A percentile compares a stretch with the other conserved stretches of the same genome.
These are phyloP conservation scores for Chrysoporthe cubensis DNA, from an alignment of 2,329 filamentous ascomycete genomes.

Conservation along the genomic window DNA sequence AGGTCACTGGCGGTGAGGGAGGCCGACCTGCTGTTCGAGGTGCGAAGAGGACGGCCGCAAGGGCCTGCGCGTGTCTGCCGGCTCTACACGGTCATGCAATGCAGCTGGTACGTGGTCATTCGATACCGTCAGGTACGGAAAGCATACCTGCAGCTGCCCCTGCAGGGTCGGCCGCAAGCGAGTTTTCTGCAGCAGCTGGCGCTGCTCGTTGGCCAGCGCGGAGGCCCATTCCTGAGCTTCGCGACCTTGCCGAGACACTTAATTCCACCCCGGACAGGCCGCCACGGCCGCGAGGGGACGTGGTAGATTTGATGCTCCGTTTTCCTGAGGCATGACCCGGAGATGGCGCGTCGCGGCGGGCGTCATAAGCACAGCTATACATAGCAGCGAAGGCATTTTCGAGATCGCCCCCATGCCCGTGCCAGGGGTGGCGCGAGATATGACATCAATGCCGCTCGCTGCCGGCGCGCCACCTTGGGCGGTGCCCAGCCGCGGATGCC, in stretches of 20 bases:
- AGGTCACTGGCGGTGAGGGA: not conserved
- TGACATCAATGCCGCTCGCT: slow-evolving; percentile 1
- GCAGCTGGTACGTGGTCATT: slow-evolving; percentile 27
- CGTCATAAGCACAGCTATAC: not conserved
- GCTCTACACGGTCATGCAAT: slow-evolving; percentile 20
- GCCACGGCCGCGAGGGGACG: not conserved
- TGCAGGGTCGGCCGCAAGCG: slow-evolving; percentile 23
- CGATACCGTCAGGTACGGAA: slow-evolving; percentile 23
- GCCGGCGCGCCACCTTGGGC: not conserved
- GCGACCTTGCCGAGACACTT: slow-evolving; percentile 8
- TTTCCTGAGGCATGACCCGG: not conserved
- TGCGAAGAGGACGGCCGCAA: not conserved
- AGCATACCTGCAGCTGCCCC: slow-evolving; percentile 16
- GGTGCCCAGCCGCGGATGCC: not conserved
- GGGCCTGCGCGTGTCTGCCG: not conserved
- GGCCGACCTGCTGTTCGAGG: not conserved
- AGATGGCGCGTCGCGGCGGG: not conserved
- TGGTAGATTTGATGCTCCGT: slow-evolving; percentile 1
- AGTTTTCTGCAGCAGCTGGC: not conserved
- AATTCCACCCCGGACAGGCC: not conserved
- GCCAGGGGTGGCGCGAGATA: not conserved
- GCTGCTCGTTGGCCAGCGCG: not conserved
- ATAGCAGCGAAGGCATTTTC: not conserved
- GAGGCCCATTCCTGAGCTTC: not conserved
- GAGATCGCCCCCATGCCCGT: not conserved